Evolutionary conservation across 306 rosid species (phyloP), one percentile per base, ranked within the genome.

Genomic region (Dryas drummondii): DNA sequence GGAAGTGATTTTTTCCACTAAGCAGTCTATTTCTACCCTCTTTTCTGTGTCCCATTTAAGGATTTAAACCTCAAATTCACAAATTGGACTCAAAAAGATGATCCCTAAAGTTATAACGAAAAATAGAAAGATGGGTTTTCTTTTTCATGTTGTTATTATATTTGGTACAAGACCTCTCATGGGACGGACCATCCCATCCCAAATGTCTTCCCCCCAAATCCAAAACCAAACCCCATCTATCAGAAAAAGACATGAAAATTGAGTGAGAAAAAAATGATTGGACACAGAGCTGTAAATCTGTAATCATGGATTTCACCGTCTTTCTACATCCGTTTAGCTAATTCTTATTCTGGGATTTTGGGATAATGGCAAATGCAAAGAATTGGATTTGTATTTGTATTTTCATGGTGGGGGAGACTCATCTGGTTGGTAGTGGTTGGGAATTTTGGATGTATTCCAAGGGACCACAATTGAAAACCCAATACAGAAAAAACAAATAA

Each of bases 261-360:
- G 68, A 75, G 71, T 49, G 69, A 66, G 54, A 52, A 40, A 64
- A 68, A 86, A 80, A 84, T 87, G 87, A 93, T 89, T 89, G 90
- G 89, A 50, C 66, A 79, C 58, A 41, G 75, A 81, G 88, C 75
- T 75, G 66, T 84, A 84, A 83, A 81, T 87, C 75, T 75, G 66
- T 84, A 84, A 83, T 87, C 82, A 80, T 80, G 77, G 81, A 88
- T 57, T 73, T 80, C 78, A 17, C 86, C 49, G 82, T 87, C 91
- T 84, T 78, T 88, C 88, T 76, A 84, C 84, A 82, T 89, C 91
- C 82, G 52, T 64, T 71, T 87, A 88, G 85, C 89, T 78, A 84
- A 82, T 82, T 46, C 60, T 79, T 57, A 19, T 71, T 78, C 83
- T 64, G 77, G 87, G 87, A 73, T 79, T 67, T 80, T 82, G 61